These are phyloP conservation scores for Berberis thunbergii DNA, from an alignment of 164 flowering plant species.

Conservation along the genomic window DNA sequence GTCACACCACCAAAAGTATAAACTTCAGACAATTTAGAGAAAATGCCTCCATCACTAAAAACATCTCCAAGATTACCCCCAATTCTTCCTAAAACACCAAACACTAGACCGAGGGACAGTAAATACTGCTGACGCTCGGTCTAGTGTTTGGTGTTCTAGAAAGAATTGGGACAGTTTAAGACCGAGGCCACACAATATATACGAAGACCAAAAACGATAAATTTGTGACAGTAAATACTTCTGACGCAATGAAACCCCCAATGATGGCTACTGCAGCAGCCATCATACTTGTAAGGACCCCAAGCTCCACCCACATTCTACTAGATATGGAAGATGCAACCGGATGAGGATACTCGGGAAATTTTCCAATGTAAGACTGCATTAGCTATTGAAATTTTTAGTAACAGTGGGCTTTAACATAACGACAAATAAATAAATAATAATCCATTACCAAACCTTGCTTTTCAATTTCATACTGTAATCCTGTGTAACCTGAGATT, in stretches of 20 bases:
- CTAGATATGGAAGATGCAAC: conserved; percentile 90
- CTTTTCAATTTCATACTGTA: conserved; percentile 66
- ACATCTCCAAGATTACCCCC: conserved; percentile 49
- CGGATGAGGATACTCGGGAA: conserved; percentile 77
- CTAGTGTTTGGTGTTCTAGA: neutral
- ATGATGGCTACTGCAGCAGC: conserved; percentile 65
- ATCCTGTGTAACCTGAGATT: conserved; percentile 45
- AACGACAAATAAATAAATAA: no score
- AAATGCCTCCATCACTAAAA: conserved; percentile 54
- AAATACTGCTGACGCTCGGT: no score
- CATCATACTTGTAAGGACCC: conserved; percentile 56
- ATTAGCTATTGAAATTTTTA: conserved; percentile 4
- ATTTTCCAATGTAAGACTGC: conserved; percentile 79
- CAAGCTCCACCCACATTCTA: conserved; percentile 87
- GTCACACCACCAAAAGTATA: conserved; percentile 65
- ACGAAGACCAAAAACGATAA: conserved; percentile 41
- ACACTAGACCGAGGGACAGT: conserved; percentile 23
- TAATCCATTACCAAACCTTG: conserved; percentile 37
- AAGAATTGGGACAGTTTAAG: conserved; percentile 48
- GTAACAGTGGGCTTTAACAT: no score
- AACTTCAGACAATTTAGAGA: conserved; percentile 45
- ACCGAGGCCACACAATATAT: conserved; percentile 71
- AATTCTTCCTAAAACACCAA: conserved; percentile 40
- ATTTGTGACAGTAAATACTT: conserved; percentile 65
- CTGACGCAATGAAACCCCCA: conserved; percentile 76